Conservation (phyloP, 148 eudicot species). For the Linanthus parryae region DNA sequence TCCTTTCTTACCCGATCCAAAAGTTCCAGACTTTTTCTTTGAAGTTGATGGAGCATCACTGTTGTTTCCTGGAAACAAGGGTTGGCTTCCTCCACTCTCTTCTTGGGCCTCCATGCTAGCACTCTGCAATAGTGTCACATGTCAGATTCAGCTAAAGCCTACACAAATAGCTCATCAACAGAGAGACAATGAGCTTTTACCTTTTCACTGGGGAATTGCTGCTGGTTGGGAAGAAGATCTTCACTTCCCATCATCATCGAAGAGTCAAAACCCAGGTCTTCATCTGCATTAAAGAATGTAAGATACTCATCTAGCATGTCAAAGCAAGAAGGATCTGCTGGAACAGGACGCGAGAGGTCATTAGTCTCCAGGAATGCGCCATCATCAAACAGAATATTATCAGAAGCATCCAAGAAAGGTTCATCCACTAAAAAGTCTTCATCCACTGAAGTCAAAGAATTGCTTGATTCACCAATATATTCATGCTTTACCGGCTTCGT, state of each 20-base stretch:
- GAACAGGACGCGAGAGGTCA: conserved; percentile 44
- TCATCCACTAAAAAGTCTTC: conserved; percentile 49
- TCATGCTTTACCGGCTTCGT: conserved; percentile 44
- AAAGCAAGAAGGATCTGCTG: conserved; percentile 33
- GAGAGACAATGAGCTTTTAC: neutral
- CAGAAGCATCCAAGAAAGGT: conserved; percentile 30
- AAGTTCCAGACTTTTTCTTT: conserved; percentile 25
- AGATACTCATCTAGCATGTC: conserved; percentile 49
- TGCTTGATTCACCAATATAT: conserved; percentile 44
- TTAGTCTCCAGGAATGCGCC: conserved; percentile 51
- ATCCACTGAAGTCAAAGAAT: conserved; percentile 28
- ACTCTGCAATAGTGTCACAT: conserved; percentile 24
- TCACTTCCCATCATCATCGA: conserved; percentile 23
- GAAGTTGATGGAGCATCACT: conserved; percentile 44
- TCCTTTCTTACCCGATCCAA: conserved; percentile 35
- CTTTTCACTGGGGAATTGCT: conserved; percentile 6
- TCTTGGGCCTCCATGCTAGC: conserved; percentile 21
- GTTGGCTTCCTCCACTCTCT: conserved; percentile 23
- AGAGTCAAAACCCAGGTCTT: conserved; percentile 37
- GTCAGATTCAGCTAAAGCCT: neutral
- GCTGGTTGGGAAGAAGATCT: conserved; percentile 29
- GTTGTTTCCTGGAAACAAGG: conserved; percentile 17
- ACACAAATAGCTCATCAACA: neutral
- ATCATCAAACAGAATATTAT: conserved; percentile 27
- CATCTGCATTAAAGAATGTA: conserved; percentile 33